Evolutionary conservation across 2,329 filamentous ascomycete species (phyloP).

Genomic region (Penicillium hordei): DNA sequence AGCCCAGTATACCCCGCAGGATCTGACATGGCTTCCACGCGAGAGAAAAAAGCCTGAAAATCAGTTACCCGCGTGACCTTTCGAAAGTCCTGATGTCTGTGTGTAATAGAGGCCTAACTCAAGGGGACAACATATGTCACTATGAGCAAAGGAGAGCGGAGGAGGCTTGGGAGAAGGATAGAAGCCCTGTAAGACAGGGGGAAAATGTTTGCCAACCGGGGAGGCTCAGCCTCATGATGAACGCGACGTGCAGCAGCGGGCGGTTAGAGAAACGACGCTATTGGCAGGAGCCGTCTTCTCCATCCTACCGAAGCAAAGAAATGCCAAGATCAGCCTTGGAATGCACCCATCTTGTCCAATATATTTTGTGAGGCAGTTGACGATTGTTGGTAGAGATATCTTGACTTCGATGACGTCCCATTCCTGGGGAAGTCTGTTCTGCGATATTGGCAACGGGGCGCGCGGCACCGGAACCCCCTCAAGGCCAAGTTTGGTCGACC

Average conservation of each 20-base stretch:
- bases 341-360: not conserved
- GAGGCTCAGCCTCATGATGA: not conserved
- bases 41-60: not conserved
- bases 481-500: too few species aligned
- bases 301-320: not conserved
- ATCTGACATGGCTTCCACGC: not conserved
- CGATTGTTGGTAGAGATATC: too few species aligned
- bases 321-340: not conserved
- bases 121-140: not conserved
- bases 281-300: not conserved
- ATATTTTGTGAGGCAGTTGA: too few species aligned
- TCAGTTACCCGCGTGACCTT: not conserved
- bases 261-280: not conserved
- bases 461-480: too few species aligned
- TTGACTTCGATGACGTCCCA: too few species aligned
- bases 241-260: not conserved
- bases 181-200: not conserved
- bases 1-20: not conserved
- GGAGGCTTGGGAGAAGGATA: not conserved
- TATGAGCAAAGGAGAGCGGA: not conserved
- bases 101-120: not conserved
- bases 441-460: too few species aligned
- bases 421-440: too few species aligned
- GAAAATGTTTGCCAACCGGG: not conserved
- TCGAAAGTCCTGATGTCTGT: not conserved